Evolutionary conservation across 495 filamentous ascomycete genomes (phyloP).

Genomic region (Thermothielavioides terrestris): DNA sequence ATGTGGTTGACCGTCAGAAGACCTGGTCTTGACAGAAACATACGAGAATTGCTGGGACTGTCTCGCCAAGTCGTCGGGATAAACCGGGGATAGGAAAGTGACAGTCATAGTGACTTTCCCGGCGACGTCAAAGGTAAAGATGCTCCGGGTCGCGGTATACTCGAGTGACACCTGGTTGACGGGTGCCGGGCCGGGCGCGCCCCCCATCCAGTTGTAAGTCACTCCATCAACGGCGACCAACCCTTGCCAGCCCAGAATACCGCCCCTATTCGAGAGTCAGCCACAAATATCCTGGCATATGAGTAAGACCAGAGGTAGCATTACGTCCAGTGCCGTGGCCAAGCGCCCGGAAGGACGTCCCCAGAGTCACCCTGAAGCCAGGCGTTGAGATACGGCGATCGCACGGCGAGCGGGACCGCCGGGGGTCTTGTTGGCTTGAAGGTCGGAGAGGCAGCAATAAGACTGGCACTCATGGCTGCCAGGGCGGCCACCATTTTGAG

Average conservation of each 20-base stretch:
- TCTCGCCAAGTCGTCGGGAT: conserved; percentile 71
- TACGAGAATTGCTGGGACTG: conserved; percentile 90
- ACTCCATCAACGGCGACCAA: conserved; percentile 45
- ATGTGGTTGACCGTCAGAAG: conserved; percentile 47
- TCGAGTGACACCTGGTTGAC: conserved; percentile 48
- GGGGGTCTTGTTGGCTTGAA: conserved; percentile 18
- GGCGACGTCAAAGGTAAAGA: conserved; percentile 69
- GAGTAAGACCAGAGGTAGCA: not conserved
- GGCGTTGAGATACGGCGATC: conserved; percentile 26
- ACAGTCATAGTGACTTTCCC: conserved; percentile 59
- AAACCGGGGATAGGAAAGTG: conserved; percentile 83
- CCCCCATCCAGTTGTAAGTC: conserved; percentile 56
- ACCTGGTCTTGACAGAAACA: conserved; percentile 55
- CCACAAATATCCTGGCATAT: conserved; percentile 2
- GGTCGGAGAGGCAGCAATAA: conserved; percentile 6
- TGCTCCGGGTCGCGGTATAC: conserved; percentile 82
- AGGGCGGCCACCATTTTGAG: conserved; percentile 5
- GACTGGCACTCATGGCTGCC: conserved; percentile 3
- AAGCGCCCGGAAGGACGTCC: conserved; percentile 18
- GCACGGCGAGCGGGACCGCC: conserved; percentile 21
- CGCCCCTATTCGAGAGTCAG: conserved; percentile 53
- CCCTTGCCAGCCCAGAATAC: conserved; percentile 69
- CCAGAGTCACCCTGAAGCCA: conserved; percentile 24
- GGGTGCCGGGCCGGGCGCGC: conserved; percentile 42
- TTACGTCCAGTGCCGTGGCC: conserved; percentile 27